Percentiles rank a stretch among this genome's conserved stretches.
Conservation (phyloP, 768 basidiomycete species). For the Podaxis rugospora region DNA sequence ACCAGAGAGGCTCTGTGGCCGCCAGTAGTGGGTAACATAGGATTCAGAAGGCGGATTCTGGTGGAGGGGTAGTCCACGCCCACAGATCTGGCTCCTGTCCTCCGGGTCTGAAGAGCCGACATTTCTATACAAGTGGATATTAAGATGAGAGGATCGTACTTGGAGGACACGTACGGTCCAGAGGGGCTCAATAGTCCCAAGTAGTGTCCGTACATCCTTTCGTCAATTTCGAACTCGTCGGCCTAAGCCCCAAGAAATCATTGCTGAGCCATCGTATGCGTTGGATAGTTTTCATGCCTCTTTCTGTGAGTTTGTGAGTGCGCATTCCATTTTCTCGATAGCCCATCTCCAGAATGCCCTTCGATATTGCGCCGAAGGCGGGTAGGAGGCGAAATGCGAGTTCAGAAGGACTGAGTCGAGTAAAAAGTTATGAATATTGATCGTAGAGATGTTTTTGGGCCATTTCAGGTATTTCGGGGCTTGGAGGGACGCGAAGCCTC, state of each 20-base stretch:
- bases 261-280: background rate
- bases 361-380: conserved; percentile 63
- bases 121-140: conserved; percentile 14
- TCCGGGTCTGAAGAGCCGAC: conserved; percentile 19
- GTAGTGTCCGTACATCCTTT: conserved; percentile 60
- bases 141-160: background rate
- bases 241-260: conserved; percentile 18
- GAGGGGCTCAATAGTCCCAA: conserved; percentile 39
- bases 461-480: conserved; percentile 38
- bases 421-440: conserved; percentile 50
- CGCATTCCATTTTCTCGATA: conserved; percentile 47
- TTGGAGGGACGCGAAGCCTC: conserved; percentile 48
- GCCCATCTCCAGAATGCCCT: conserved; percentile 72
- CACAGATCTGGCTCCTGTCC: conserved; percentile 20
- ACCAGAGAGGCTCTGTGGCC: background rate
- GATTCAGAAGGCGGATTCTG: conserved; percentile 44
- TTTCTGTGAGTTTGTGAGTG: conserved; percentile 41
- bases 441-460: conserved; percentile 33
- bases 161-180: conserved; percentile 24
- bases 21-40: conserved; percentile 68
- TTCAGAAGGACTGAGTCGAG: conserved; percentile 47
- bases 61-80: conserved; percentile 20
- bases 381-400: conserved; percentile 49
- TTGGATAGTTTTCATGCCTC: background rate
- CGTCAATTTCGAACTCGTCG: conserved; percentile 58